Conservation (phyloP, 2,329 filamentous ascomycete species). For the Stemphylium vesicarium region DNA sequence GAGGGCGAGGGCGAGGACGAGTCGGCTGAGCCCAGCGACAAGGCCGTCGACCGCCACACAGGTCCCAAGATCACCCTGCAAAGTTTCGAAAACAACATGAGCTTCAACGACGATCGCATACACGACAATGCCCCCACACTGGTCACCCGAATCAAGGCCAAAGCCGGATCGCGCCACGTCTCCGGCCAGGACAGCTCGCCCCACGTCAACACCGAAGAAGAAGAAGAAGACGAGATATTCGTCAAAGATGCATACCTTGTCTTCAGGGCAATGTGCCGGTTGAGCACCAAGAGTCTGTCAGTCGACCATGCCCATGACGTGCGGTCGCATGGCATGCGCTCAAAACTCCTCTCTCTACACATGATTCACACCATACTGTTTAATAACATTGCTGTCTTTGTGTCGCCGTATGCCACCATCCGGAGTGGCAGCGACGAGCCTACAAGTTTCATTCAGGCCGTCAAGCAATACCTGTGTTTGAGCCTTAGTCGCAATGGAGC, state of each 20-base stretch:
- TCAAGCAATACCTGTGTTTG: slow-evolving; percentile 95
- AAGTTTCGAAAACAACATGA: slow-evolving; percentile 71
- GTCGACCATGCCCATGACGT: slow-evolving; percentile 92
- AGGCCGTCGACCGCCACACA: slow-evolving; percentile 55
- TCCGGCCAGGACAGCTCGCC: slow-evolving; percentile 54
- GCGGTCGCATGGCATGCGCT: slow-evolving; percentile 94
- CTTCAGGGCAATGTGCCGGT: slow-evolving; percentile 95
- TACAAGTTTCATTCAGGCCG: slow-evolving; percentile 89
- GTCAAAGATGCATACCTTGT: slow-evolving; percentile 97
- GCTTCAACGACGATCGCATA: slow-evolving; percentile 69
- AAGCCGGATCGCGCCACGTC: slow-evolving; percentile 50
- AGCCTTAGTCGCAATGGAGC: slow-evolving; percentile 94
- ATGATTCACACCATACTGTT: slow-evolving; percentile 94
- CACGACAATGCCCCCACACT: slow-evolving; percentile 72
- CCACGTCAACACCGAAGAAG: slow-evolving; percentile 66
- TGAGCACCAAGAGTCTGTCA: slow-evolving; percentile 89
- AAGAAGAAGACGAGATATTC: slow-evolving; percentile 91
- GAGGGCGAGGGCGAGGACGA: slow-evolving; percentile 48
- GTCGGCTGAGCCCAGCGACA: slow-evolving; percentile 51
- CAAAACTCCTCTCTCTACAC: slow-evolving; percentile 92
- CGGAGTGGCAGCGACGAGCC: slow-evolving; percentile 87
- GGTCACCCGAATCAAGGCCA: slow-evolving; percentile 64
- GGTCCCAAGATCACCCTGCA: slow-evolving; percentile 68
- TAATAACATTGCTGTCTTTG: slow-evolving; percentile 91
- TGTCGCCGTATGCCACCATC: slow-evolving; percentile 89